These are phyloP conservation scores for Hibiscus tridactylites DNA, from an alignment of 345 rosid species.

Conservation along the genomic window DNA sequence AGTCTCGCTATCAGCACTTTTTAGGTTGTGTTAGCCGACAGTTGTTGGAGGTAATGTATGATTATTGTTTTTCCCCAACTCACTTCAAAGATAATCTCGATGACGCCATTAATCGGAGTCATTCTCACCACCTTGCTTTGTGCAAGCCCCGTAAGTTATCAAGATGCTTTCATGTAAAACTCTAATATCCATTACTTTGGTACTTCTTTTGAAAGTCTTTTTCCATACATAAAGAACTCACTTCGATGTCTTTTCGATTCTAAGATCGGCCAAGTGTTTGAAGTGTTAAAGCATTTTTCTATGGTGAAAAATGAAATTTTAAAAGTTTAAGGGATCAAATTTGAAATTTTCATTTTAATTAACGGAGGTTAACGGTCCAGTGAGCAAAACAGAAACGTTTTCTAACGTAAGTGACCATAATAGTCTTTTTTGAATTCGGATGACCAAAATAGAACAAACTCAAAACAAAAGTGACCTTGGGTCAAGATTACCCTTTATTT, in stretches of 20 bases:
- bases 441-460: too few relatives aligned
- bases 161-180: background rate
- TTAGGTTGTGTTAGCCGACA: conserved; percentile 91
- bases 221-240: conserved; percentile 4
- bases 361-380: too few relatives aligned
- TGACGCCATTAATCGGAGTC: conserved; percentile 92
- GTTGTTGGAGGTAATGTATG: conserved; percentile 57
- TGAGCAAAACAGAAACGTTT: too few relatives aligned
- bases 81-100: conserved; percentile 65
- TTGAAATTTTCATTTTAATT: too few relatives aligned
- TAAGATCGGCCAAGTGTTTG: conserved; percentile 92
- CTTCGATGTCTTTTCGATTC: conserved; percentile 1
- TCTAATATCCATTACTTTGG: conserved; percentile 1
- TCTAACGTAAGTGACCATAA: too few relatives aligned
- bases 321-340: too few relatives aligned
- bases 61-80: conserved; percentile 39
- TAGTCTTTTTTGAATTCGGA: too few relatives aligned
- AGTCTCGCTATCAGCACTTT: conserved; percentile 93
- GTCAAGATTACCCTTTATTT: too few relatives aligned
- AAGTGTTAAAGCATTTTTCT: conserved; percentile 36
- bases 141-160: conserved; percentile 85
- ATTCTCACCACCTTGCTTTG: conserved; percentile 87
- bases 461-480: too few relatives aligned
- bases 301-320: too few relatives aligned
- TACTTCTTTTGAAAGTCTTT: conserved; percentile 1